Percentiles rank a stretch among this genome's conserved stretches.
Conservation (phyloP, 805 yeast genomes). For the Ogataea salicorniae region DNA sequence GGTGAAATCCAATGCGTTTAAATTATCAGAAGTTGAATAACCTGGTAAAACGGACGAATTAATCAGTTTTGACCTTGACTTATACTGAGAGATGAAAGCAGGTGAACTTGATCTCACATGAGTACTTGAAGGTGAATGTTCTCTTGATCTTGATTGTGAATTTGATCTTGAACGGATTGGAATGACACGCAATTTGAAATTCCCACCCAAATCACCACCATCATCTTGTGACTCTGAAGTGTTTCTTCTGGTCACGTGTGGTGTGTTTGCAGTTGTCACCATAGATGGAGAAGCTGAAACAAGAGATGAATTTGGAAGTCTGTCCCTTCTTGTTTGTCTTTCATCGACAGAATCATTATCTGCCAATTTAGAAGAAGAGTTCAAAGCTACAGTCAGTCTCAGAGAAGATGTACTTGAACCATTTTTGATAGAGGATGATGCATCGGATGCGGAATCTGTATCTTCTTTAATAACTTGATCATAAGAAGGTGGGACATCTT, state of each 20-base stretch:
- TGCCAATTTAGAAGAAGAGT: constrained; percentile 1
- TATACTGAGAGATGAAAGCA: constrained; percentile 13
- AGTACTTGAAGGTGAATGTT: constrained; percentile 9
- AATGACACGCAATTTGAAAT: constrained; percentile 22
- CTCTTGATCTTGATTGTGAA: constrained; percentile 10
- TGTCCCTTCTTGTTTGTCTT: background rate
- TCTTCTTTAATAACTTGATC: constrained; percentile 19
- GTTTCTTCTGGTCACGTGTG: background rate
- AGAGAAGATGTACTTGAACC: background rate
- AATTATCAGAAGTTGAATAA: constrained; percentile 8
- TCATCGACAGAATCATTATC: constrained; percentile 2
- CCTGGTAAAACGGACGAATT: constrained; percentile 22
- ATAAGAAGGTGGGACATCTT: constrained; percentile 27
- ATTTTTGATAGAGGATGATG: constrained; percentile 1
- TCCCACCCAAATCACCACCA: constrained; percentile 24
- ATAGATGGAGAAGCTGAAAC: background rate
- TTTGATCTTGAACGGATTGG: constrained; percentile 26
- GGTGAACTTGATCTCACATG: constrained; percentile 19
- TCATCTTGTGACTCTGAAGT: constrained; percentile 7
- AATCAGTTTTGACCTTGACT: constrained; percentile 17
- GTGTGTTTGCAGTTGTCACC: background rate
- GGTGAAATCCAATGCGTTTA: constrained; percentile 22
- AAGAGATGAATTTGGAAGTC: too few species aligned
- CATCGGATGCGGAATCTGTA: constrained; percentile 2
- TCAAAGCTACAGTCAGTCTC: constrained; percentile 14